phyloP scores from a whole-genome alignment of 192 early-diverging fungal genomes.

The Coemansia sp. region DNA sequence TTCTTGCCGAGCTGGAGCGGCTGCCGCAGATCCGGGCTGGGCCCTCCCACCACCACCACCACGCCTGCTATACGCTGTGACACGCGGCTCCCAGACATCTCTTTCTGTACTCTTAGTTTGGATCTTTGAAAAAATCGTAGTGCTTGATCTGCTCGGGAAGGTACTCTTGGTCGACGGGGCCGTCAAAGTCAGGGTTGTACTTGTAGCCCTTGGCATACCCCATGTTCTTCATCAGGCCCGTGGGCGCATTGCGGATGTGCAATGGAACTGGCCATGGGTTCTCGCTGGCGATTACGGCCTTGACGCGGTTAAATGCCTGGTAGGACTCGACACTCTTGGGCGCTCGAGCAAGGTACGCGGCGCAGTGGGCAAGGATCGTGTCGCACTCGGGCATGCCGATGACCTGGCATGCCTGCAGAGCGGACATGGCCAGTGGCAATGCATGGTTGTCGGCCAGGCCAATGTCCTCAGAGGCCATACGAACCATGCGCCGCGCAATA shows the following conservation, averaged over 20 bases:
- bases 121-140: constrained; percentile 51
- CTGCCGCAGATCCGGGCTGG: constrained; percentile 20
- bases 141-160: constrained; percentile 60
- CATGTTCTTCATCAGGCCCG: constrained; percentile 70
- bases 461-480: constrained; percentile 84
- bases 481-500: constrained; percentile 70
- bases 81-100: no score
- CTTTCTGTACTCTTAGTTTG: background rate
- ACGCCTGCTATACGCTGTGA: no score
- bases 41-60: background rate
- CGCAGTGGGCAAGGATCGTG: constrained; percentile 72
- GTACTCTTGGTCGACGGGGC: constrained; percentile 72
- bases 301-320: constrained; percentile 65
- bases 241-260: constrained; percentile 80
- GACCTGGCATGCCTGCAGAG: constrained; percentile 77
- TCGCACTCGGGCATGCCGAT: constrained; percentile 95
- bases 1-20: constrained; percentile 26
- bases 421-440: constrained; percentile 63
- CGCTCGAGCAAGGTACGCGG: constrained; percentile 69
- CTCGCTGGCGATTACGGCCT: constrained; percentile 54
- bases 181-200: constrained; percentile 75
- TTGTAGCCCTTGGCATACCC: constrained; percentile 78
- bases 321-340: constrained; percentile 80
- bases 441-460: constrained; percentile 78
- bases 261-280: constrained; percentile 75